Base-by-base conservation (phyloP, 148 eudicot species). In the Cornus kousa region DNA sequence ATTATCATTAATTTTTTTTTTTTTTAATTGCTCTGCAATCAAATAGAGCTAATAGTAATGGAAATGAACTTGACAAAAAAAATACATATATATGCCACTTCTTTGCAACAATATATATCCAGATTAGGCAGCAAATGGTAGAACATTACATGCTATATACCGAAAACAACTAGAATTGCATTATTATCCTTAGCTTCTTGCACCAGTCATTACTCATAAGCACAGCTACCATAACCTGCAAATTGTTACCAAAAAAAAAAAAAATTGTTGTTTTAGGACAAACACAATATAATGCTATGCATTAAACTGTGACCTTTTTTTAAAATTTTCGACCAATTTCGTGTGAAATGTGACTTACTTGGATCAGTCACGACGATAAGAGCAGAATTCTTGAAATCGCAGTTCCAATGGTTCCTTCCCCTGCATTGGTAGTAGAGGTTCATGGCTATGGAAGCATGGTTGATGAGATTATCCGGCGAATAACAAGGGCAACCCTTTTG, bases 391-490 rank as follows among this genome's bases (percentile, higher is more conserved):
- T 81, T 85, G 74, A 94, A 94, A 78, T 94, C 79, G 67, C 98
- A 94, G 76, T 90, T 90, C 90, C 88, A 88, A 2, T 71, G 32
- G 76, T 90, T 85, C 73, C 90, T 87, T 50, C 98, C 98, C 32
- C 84, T 83, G 40, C 90, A 76, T 67, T 82, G 85, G 74, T 85
- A 94, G 64, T 94, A 94, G 31, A 91, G 91, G 74, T 94, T 94
- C 98, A 94, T 94, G 71, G 84, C 98, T 43, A 90, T 65, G 4
- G 98, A 91, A 10, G 94, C 96, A 78, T 90, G 96, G 81, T 85
- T 94, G 13, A 91, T 83, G 24, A 89, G 90, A 77, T 73, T 87
- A 68, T 92, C 88, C 0, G 97, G 98, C 13, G 79, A 79, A n/a
- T 68, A 89, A 20, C 91, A 92, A 2, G 92, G 82, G 76, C 88